Conservation (phyloP, 1,284 basidiomycete genomes). For the Meira nashicola region DNA sequence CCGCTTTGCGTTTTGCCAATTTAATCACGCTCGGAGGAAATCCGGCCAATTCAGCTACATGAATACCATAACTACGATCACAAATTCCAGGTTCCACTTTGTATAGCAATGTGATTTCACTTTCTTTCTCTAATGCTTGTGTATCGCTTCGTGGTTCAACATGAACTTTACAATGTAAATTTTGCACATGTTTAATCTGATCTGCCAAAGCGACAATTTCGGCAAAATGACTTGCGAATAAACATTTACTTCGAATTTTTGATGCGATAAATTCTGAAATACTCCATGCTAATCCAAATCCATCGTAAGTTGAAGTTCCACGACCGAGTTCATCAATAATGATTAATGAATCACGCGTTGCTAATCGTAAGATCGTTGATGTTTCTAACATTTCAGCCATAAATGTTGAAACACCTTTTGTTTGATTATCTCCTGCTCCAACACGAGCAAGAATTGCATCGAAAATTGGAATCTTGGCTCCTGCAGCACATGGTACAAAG, state of each 20-base stretch:
- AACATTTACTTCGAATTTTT: constrained; percentile 67
- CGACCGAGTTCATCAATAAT: constrained; percentile 97
- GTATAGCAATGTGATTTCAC: constrained; percentile 71
- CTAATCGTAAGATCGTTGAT: constrained; percentile 83
- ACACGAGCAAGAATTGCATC: constrained; percentile 95
- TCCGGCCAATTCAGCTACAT: constrained; percentile 91
- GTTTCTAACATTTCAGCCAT: constrained; percentile 99
- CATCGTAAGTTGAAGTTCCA: constrained; percentile 98
- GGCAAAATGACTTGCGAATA: constrained; percentile 98
- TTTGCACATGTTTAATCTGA: constrained; percentile 80
- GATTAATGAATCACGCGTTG: constrained; percentile 85
- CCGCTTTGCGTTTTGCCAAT: constrained; percentile 89
- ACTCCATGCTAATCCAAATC: constrained; percentile 97
- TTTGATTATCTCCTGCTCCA: constrained; percentile 92
- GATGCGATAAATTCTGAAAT: constrained; percentile 95
- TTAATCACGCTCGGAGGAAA: constrained; percentile 91
- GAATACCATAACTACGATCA: constrained; percentile 97
- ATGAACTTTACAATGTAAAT: constrained; percentile 91
- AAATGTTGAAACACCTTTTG: constrained; percentile 96
- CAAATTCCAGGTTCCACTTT: constrained; percentile 69
- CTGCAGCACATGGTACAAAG: constrained; percentile 70
- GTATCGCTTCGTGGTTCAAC: constrained; percentile 59
- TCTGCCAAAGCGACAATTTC: constrained; percentile 88
- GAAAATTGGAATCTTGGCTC: constrained; percentile 80
- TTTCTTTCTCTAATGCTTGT: constrained; percentile 59